These are phyloP conservation scores for Fraxinus cuspidata DNA, from an alignment of 257 asterid species.

Conservation along the genomic window DNA sequence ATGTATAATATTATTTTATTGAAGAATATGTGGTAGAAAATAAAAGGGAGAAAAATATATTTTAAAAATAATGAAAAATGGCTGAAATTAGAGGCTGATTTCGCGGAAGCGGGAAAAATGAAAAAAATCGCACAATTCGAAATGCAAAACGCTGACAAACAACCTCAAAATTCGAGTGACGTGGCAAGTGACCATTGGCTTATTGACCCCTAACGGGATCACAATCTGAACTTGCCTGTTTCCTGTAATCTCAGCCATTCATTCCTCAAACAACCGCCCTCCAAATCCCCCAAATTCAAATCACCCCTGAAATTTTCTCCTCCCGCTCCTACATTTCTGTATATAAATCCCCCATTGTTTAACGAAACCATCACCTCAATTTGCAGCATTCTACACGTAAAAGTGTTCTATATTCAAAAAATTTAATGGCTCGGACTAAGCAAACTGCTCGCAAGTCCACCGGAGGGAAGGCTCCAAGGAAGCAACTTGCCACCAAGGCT, in stretches of 20 bases:
- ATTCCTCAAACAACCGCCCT: conserved; percentile 9
- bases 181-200: neutral
- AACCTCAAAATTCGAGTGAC: neutral
- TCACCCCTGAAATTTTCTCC: conserved; percentile 1
- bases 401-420: too few relatives aligned
- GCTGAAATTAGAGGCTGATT: neutral
- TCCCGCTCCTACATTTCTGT: conserved; percentile 1
- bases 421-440: conserved; percentile 24
- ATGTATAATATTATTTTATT: too few relatives aligned
- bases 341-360: conserved; percentile 10
- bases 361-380: neutral
- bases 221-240: neutral
- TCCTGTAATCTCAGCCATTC: neutral
- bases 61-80: too few relatives aligned
- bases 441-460: conserved; percentile 31
- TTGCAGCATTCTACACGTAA: neutral
- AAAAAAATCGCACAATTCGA: too few relatives aligned
- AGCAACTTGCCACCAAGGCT: conserved; percentile 30
- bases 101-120: neutral
- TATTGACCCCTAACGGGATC: conserved; percentile 7
- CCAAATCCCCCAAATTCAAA: neutral
- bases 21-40: too few relatives aligned
- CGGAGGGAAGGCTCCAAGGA: conserved; percentile 32
- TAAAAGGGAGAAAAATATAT: too few relatives aligned
- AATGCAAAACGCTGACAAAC: neutral